These are phyloP conservation scores for Taphrina betulina DNA, from an alignment of 1,139 yeast species.

Conservation along the genomic window DNA sequence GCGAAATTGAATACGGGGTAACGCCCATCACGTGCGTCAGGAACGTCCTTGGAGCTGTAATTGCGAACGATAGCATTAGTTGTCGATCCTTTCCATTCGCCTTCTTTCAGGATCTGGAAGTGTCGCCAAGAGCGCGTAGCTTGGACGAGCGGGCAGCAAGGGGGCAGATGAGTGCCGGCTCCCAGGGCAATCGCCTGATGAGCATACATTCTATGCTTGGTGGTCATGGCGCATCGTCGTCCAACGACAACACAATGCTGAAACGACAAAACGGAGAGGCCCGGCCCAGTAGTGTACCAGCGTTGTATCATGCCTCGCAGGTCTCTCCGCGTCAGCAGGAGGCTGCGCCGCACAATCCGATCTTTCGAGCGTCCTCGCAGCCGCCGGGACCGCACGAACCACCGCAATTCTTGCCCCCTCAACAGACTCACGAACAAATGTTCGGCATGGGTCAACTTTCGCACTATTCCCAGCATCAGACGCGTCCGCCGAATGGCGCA, in stretches of 20 bases:
- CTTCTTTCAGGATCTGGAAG: no score
- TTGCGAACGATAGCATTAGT: no score
- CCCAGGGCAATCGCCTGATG: slow-evolving; percentile 13
- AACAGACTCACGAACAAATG: slow-evolving; percentile 8
- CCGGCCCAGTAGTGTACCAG: not conserved
- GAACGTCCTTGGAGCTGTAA: no score
- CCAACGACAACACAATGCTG: not conserved
- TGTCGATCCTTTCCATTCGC: no score
- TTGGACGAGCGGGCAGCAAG: no score
- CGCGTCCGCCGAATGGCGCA: not conserved
- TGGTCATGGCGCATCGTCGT: not conserved
- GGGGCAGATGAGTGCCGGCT: no score
- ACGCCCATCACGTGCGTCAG: no score
- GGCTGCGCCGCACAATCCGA: not conserved
- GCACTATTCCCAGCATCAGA: not conserved
- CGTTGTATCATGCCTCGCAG: not conserved
- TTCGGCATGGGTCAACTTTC: not conserved
- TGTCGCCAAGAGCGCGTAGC: no score
- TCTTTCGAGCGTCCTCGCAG: slow-evolving; percentile 1
- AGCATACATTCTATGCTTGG: slow-evolving; percentile 24
- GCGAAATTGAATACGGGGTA: no score
- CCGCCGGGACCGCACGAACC: slow-evolving; percentile 3
- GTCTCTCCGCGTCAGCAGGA: slow-evolving; percentile 11
- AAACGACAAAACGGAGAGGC: not conserved
- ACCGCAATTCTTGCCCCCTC: slow-evolving; percentile 10